These are phyloP conservation scores for Pseudogymnoascus sp. DNA, from an alignment of 2,329 filamentous ascomycete genomes.

Conservation along the genomic window DNA sequence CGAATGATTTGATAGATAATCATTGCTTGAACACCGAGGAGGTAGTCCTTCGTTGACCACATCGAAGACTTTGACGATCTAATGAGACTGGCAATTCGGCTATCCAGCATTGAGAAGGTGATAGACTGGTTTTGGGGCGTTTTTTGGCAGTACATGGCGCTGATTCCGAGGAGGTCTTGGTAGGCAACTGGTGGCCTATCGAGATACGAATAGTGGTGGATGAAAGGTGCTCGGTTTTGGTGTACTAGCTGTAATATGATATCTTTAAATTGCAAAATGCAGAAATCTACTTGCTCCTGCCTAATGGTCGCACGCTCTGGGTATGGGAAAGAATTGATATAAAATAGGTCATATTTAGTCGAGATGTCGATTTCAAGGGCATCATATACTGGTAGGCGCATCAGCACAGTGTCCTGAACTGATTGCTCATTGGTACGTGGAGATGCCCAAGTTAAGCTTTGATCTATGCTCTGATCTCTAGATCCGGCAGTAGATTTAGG, in stretches of 20 bases:
- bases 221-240: slow-evolving; percentile 18
- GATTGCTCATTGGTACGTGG: not conserved
- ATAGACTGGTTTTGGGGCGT: slow-evolving; percentile 11
- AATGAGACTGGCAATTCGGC: slow-evolving; percentile 13
- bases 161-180: slow-evolving; percentile 17
- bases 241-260: slow-evolving; percentile 12
- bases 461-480: not conserved
- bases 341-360: slow-evolving; percentile 4
- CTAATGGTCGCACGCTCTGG: not conserved
- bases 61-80: slow-evolving; percentile 2
- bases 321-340: slow-evolving; percentile 13
- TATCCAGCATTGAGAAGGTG: slow-evolving; percentile 17
- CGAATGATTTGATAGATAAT: slow-evolving; percentile 27
- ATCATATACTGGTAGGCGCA: not conserved
- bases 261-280: slow-evolving; percentile 14
- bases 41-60: slow-evolving; percentile 11
- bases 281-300: slow-evolving; percentile 13
- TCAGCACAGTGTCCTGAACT: not conserved
- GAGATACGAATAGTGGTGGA: slow-evolving; percentile 16
- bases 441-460: not conserved
- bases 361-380: not conserved
- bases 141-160: slow-evolving; percentile 17
- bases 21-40: slow-evolving; percentile 20
- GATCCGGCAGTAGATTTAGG: not conserved
- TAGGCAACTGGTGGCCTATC: slow-evolving; percentile 13